Evolutionary conservation across 1,284 basidiomycete genomes (phyloP).

Genomic region (Melanopsichium pennsylvanicum): DNA sequence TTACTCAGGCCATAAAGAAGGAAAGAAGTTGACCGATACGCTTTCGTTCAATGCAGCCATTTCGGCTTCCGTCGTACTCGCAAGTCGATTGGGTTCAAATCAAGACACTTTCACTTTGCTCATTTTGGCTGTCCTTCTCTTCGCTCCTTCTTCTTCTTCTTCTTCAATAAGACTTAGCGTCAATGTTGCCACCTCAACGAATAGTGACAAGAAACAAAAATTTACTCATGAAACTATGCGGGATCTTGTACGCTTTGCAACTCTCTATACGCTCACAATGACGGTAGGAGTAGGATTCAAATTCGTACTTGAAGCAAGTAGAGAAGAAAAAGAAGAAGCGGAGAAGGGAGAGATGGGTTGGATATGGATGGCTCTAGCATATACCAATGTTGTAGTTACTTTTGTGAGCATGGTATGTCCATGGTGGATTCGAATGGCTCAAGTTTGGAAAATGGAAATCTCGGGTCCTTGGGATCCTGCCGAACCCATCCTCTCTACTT

Average conservation of each 20-base stretch:
- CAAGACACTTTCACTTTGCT: slow-evolving; percentile 88
- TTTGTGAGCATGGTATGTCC: slow-evolving; percentile 47
- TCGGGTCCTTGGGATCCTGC: slow-evolving; percentile 58
- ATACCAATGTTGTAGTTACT: slow-evolving; percentile 9
- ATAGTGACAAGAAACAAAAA: no score
- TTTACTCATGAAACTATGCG: no score
- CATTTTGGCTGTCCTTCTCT: slow-evolving; percentile 74
- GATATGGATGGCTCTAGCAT: slow-evolving; percentile 3
- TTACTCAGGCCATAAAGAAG: slow-evolving; percentile 67
- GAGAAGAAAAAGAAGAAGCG: not conserved
- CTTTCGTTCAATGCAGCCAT: slow-evolving; percentile 94
- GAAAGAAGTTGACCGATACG: slow-evolving; percentile 67
- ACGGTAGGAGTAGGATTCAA: not conserved
- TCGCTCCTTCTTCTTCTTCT: slow-evolving; percentile 43
- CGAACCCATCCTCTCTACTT: slow-evolving; percentile 14
- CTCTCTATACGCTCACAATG: slow-evolving; percentile 5
- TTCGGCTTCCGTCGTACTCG: slow-evolving; percentile 90
- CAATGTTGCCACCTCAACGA: no score
- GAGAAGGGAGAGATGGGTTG: not conserved
- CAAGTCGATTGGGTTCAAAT: slow-evolving; percentile 84
- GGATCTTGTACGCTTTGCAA: not conserved
- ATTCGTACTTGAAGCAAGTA: no score
- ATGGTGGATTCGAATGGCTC: slow-evolving; percentile 51
- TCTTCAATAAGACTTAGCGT: no score
- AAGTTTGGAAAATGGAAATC: slow-evolving; percentile 55